These are phyloP conservation scores for Trametes coccinea DNA, from an alignment of 768 basidiomycete species.

Conservation along the genomic window DNA sequence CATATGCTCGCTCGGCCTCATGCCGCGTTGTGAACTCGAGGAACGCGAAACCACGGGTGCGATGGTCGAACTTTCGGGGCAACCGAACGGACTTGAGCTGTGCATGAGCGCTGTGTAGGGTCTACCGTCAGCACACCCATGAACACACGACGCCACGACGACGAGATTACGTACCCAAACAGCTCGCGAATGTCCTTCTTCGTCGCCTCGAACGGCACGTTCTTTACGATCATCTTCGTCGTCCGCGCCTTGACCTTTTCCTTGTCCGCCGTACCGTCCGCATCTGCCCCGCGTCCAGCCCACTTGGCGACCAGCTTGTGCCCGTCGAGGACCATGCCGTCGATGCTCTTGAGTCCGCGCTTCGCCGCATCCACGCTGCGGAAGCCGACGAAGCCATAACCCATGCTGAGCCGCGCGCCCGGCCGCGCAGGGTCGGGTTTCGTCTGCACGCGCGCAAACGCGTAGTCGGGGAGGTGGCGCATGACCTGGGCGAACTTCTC, in stretches of 20 bases:
- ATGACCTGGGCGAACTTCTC: slow-evolving; percentile 72
- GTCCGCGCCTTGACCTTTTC: slow-evolving; percentile 56
- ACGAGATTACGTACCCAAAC: slow-evolving; percentile 67
- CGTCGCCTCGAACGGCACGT: slow-evolving; percentile 94
- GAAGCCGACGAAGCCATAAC: slow-evolving; percentile 96
- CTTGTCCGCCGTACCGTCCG: slow-evolving; percentile 38
- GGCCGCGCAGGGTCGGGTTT: slow-evolving; percentile 84
- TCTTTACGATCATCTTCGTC: slow-evolving; percentile 98
- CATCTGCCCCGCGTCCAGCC: slow-evolving; percentile 73
- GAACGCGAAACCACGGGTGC: slow-evolving; percentile 94
- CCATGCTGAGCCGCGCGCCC: slow-evolving; percentile 75
- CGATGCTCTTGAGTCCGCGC: slow-evolving; percentile 72
- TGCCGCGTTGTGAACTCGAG: slow-evolving; percentile 88
- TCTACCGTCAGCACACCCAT: not conserved
- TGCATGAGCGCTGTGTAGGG: slow-evolving; percentile 69
- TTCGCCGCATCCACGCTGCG: slow-evolving; percentile 69
- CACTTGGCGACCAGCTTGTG: slow-evolving; percentile 83
- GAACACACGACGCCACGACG: not conserved
- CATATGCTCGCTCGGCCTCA: slow-evolving; percentile 89
- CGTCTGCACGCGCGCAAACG: slow-evolving; percentile 87
- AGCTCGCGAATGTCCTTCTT: slow-evolving; percentile 90
- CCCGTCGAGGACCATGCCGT: slow-evolving; percentile 84
- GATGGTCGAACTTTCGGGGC: slow-evolving; percentile 87
- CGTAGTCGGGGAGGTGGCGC: slow-evolving; percentile 72
- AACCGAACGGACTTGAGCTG: slow-evolving; percentile 92